Evolutionary conservation across 2,329 filamentous ascomycete species (phyloP).

Genomic region (Colletotrichum euphorbiae): DNA sequence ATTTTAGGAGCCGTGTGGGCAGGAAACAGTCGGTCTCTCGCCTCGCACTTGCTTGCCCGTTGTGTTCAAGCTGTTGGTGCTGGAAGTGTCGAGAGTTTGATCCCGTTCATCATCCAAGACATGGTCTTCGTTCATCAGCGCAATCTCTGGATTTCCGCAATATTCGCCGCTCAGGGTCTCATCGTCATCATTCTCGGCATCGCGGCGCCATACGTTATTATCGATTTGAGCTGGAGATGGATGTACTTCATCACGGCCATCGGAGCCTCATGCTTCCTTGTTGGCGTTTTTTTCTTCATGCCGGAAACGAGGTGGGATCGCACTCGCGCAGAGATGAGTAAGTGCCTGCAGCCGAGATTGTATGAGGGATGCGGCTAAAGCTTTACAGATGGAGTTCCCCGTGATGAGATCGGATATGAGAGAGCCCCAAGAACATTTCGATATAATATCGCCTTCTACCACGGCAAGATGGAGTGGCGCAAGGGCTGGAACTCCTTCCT

Average conservation of each 20-base stretch:
- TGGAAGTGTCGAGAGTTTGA: constrained; percentile 49
- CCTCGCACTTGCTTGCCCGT: constrained; percentile 47
- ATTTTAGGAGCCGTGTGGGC: constrained; percentile 51
- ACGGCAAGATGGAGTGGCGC: constrained; percentile 44
- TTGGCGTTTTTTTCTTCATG: constrained; percentile 47
- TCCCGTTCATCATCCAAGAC: constrained; percentile 53
- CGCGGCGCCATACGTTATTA: constrained; percentile 46
- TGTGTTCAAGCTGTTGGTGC: constrained; percentile 50
- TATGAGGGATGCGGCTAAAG: not conserved
- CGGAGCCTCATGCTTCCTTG: constrained; percentile 44
- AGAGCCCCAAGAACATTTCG: constrained; percentile 43
- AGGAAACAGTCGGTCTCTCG: constrained; percentile 46
- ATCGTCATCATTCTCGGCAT: constrained; percentile 46
- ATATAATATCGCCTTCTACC: constrained; percentile 49
- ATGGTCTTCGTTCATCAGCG: constrained; percentile 54
- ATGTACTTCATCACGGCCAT: constrained; percentile 50
- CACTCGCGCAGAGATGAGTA: constrained; percentile 46
- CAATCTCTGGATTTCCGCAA: constrained; percentile 47
- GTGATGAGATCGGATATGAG: constrained; percentile 3
- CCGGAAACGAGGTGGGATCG: constrained; percentile 51
- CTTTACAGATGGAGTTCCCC: constrained; percentile 42
- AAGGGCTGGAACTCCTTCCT: constrained; percentile 43
- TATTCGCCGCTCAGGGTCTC: constrained; percentile 47
- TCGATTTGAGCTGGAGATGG: constrained; percentile 49
- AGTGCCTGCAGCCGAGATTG: not conserved